Evolutionary conservation across 371 early-diverging fungal genomes (phyloP).

Genomic region (Apophysomyces elegans): DNA sequence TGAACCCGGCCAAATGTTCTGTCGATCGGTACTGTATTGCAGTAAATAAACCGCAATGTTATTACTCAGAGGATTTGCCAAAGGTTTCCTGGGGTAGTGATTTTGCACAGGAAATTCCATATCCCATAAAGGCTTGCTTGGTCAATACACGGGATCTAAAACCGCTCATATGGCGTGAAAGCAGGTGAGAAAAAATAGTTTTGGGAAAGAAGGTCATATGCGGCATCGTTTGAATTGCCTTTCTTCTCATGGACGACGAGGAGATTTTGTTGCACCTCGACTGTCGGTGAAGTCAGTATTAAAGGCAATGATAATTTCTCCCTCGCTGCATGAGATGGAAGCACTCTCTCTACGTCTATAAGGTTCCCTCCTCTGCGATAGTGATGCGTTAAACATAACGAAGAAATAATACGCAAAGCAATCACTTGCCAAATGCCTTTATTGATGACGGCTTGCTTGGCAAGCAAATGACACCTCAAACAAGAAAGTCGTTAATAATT

Average conservation of each 20-base stretch:
- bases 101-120: background rate
- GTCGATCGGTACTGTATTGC: background rate
- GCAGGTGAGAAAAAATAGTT: background rate
- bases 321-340: background rate
- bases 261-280: background rate
- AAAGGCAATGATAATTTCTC: background rate
- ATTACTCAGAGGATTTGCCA: background rate
- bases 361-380: background rate
- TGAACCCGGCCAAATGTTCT: background rate
- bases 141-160: background rate
- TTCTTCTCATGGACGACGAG: background rate
- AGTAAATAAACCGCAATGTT: background rate
- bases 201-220: background rate
- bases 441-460: background rate
- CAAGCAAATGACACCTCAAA: background rate
- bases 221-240: background rate
- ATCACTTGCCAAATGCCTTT: background rate
- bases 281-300: background rate
- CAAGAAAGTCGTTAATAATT: background rate
- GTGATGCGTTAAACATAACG: background rate
- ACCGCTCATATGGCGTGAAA: background rate
- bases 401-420: background rate
- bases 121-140: background rate
- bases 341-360: background rate
- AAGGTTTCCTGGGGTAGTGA: background rate